A percentile compares a stretch with the other conserved stretches of the same genome.
phyloP scores from a whole-genome alignment of 2,329 filamentous ascomycete species.

The Aspergillus felis region DNA sequence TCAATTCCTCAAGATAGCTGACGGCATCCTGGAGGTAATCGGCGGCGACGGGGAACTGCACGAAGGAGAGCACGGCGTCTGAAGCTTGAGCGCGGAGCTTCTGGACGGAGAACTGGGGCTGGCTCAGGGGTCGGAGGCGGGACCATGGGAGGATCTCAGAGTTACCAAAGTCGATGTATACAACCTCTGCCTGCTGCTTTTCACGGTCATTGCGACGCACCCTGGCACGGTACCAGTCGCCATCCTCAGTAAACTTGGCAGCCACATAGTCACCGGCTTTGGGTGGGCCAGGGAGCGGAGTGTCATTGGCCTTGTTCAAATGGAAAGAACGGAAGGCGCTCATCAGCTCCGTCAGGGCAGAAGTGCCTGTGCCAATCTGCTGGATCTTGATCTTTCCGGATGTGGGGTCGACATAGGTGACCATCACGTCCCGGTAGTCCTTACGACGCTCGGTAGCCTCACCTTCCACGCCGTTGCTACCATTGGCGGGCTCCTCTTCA shows the following conservation, averaged over 20 bases:
- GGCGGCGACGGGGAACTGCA: constrained; percentile 76
- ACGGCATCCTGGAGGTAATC: constrained; percentile 84
- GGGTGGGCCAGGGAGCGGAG: constrained; percentile 68
- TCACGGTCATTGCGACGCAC: constrained; percentile 90
- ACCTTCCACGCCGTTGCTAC: constrained; percentile 49
- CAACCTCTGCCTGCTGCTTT: constrained; percentile 80
- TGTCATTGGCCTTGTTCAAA: constrained; percentile 73
- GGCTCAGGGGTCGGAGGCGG: constrained; percentile 73
- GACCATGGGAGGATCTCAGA: constrained; percentile 83
- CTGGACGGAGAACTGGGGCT: constrained; percentile 72
- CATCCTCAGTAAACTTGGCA: constrained; percentile 83
- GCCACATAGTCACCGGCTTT: constrained; percentile 91
- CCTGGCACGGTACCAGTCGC: constrained; percentile 90
- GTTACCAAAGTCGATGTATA: constrained; percentile 97
- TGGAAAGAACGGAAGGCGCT: constrained; percentile 88
- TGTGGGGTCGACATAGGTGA: constrained; percentile 79
- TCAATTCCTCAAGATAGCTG: constrained; percentile 68
- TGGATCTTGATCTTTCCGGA: constrained; percentile 85
- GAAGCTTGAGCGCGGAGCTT: constrained; percentile 83
- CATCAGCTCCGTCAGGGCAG: constrained; percentile 83
- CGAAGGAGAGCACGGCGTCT: constrained; percentile 81
- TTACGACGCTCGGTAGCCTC: constrained; percentile 62
- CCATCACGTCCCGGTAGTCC: constrained; percentile 90
- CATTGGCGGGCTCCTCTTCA: constrained; percentile 47
- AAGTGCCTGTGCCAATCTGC: constrained; percentile 80